Conservation (phyloP, 2,329 filamentous ascomycete genomes). For the Rosellinia necatrix region DNA sequence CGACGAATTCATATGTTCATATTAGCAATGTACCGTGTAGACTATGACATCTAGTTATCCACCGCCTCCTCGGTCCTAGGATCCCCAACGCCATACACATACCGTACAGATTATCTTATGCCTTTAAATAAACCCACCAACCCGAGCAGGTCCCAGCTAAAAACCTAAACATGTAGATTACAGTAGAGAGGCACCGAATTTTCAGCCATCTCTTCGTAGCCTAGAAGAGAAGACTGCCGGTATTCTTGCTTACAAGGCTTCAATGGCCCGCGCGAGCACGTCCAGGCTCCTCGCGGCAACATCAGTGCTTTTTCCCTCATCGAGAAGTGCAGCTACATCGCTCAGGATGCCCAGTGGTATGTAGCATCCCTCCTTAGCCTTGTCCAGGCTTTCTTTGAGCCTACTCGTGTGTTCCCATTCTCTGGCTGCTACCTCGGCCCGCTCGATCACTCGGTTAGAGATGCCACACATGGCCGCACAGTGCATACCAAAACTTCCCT, state of each 20-base stretch:
- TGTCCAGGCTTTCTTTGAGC: conserved; percentile 85
- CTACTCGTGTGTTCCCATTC: conserved; percentile 96
- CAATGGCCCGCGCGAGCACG: conserved; percentile 65
- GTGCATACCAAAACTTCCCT: conserved; percentile 98
- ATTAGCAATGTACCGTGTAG: conserved; percentile 5
- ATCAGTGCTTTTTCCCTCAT: conserved; percentile 53
- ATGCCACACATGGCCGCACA: conserved; percentile 99
- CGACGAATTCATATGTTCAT: neutral
- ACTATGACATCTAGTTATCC: neutral
- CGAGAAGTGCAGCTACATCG: conserved; percentile 79
- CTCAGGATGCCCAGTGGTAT: conserved; percentile 86
- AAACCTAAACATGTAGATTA: too few relatives aligned
- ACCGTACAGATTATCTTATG: neutral
- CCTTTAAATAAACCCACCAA: too few relatives aligned
- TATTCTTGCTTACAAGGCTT: conserved; percentile 51
- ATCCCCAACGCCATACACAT: conserved; percentile 22
- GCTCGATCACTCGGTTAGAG: conserved; percentile 76
- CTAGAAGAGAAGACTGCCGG: too few relatives aligned
- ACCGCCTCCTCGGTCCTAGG: neutral
- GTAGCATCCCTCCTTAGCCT: conserved; percentile 76
- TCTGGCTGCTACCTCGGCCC: conserved; percentile 84
- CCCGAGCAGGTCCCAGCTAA: too few relatives aligned
- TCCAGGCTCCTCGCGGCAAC: conserved; percentile 58
- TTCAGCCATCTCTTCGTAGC: too few relatives aligned
- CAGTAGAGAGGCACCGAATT: too few relatives aligned